Base-by-base conservation (phyloP, 2,329 filamentous ascomycete species). In the Apiospora arundinis region DNA sequence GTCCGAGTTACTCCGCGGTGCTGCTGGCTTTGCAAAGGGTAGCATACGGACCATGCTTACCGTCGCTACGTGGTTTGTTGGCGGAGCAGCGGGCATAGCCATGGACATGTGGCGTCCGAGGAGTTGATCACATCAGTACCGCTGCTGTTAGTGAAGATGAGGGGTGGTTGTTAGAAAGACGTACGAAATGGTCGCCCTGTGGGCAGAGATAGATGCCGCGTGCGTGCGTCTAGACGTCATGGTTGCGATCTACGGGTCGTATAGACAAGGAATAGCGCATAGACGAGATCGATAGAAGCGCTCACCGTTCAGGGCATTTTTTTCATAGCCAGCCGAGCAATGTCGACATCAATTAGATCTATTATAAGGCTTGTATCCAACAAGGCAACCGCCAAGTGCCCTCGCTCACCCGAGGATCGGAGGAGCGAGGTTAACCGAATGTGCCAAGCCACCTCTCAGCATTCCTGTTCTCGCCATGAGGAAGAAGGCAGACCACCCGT, bases 41-140 rank as follows among this genome's bases (percentile, higher is more conserved):
- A 72, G 72, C 9, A 70, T 72, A 4, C 69, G 44, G 37, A 42
- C 71, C n/a, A 48, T 70, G 12, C 71, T 74, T n/a, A 66, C 49
- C 4, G 68, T 69, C 37, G 71, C 70, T 25, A 69, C 71, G n/a
- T 74, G 73, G 73, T 40, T 74, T 28, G 70, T 68, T 5, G 32
- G 69, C 2, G 56, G 56, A n/a, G 56, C 56, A 28, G 32, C 32
- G 28, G 56, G 32, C 1, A 37, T 40, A 5, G 56, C 9, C 3
- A 40, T 40, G 32, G 32, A 40, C n/a, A 18, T 21, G 0, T 63
- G 56, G 56, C 4, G 18, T 12, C 18, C 32, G 4, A 63, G 32
- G 32, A n/a, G 32, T n/a, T 63, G 18, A 37, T 52, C 9, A 14
- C 4, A 14, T 8, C 1, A 12, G 16, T 49, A 23, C 2, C 9